Conservation (phyloP, 768 basidiomycete genomes). For the Suillus plorans region DNA sequence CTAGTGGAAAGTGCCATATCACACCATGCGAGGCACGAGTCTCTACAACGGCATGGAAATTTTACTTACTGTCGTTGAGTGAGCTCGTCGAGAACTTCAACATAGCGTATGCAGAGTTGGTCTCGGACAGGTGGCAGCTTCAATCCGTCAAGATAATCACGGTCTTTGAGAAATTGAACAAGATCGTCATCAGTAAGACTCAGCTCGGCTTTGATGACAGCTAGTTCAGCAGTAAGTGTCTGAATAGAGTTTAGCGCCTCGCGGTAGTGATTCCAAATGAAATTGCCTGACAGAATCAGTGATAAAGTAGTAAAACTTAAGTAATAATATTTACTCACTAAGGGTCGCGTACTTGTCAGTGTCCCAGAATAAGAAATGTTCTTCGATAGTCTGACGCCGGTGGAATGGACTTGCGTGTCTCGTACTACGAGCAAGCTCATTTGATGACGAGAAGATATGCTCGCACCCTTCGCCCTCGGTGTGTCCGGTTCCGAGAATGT, state of each 20-base stretch:
- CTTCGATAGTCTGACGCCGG: background rate
- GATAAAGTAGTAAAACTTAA: background rate
- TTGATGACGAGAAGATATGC: background rate
- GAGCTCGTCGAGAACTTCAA: background rate
- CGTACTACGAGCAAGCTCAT: background rate
- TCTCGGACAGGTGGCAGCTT: background rate
- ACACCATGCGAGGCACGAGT: too few species aligned
- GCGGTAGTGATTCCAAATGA: background rate
- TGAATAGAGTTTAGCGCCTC: background rate
- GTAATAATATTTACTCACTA: background rate
- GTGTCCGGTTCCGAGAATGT: background rate
- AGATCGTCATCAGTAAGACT: background rate
- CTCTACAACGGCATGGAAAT: background rate
- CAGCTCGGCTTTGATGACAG: background rate
- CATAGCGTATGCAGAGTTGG: background rate
- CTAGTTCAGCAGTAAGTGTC: background rate
- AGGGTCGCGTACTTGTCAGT: background rate
- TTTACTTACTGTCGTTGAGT: background rate
- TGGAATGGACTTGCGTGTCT: background rate
- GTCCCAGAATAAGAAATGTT: background rate
- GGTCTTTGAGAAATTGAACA: background rate
- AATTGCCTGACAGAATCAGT: background rate
- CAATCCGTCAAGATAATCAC: background rate
- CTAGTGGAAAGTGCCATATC: too few species aligned
- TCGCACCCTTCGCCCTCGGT: background rate